Conservation (phyloP, 208 protist species). For the Porcisia hertigi region DNA sequence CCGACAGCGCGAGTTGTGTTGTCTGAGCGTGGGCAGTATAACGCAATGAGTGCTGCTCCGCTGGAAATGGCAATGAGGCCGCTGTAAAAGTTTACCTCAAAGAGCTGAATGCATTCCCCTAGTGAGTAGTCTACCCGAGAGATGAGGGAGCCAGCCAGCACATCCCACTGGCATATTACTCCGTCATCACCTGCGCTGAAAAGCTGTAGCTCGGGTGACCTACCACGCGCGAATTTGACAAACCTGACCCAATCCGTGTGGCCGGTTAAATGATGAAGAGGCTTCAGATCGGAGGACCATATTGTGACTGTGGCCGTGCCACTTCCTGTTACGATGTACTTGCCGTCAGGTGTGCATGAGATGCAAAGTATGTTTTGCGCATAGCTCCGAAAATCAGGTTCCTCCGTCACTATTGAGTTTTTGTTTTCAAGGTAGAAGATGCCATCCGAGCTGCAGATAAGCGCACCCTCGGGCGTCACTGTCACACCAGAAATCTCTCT, state of each 20-base stretch:
- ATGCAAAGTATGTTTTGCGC: constrained; percentile 68
- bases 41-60: constrained; percentile 53
- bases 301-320: constrained; percentile 61
- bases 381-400: constrained; percentile 31
- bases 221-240: constrained; percentile 64
- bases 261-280: constrained; percentile 56
- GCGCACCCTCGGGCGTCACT: constrained; percentile 26
- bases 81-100: constrained; percentile 65
- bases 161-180: constrained; percentile 79
- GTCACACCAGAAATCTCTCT: constrained; percentile 66
- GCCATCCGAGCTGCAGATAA: constrained; percentile 36
- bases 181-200: constrained; percentile 87
- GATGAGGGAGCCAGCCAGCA: constrained; percentile 47
- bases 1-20: constrained; percentile 25
- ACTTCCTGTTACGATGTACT: constrained; percentile 65
- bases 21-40: constrained; percentile 50
- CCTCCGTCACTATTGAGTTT: constrained; percentile 16
- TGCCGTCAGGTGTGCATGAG: constrained; percentile 58
- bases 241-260: constrained; percentile 88
- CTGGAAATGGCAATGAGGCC: constrained; percentile 68
- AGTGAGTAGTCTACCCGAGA: constrained; percentile 65
- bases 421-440: constrained; percentile 21
- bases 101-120: constrained; percentile 73
- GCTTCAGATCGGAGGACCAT: constrained; percentile 59
- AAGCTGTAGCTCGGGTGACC: constrained; percentile 42